Evolutionary conservation across 192 early-diverging fungal genomes (phyloP), one percentile per base, ranked within the genome.

Genomic region (Linnemannia exigua): DNA sequence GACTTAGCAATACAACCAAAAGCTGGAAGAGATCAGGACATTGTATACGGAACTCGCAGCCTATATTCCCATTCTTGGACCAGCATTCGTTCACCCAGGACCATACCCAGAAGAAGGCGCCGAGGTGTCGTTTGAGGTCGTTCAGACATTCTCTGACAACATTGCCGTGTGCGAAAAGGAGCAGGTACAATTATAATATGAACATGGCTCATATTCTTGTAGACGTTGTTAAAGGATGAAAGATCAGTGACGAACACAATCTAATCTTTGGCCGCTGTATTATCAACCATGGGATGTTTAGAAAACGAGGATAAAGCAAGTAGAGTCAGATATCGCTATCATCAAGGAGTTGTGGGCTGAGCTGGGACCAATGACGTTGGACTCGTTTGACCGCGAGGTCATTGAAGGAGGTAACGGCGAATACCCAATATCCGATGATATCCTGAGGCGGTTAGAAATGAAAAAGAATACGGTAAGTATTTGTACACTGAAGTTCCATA

Each of bases 271-370:
- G 4, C 20, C 17, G 44, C 9, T 33, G 58, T 20, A 3, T 69
- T 7, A 20, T 20, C 50, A 6, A 35, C 35, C 1, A 31, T 9
- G 5, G 58, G 28, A 31, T 35, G 22, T n/a, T 12, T 79, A 86
- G 84, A 80, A 76, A 58, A 67, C 48, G 17, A 74, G 84, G 4
- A 67, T 47, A 48, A n/a, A n/a, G 5, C 19, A 52, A 15, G 84
- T 86, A n/a, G 74, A 76, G 25, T 25, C 74, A 1, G 37, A 78
- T 25, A 70, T 86, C 33, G 14, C 72, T 9, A 54, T 69, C 22
- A 80, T 86, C 70, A 79, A 70, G 50, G 68, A 73, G 28, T 36
- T 86, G 14, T 86, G 84, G 84, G 76, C 41, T 19, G 74, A 86
- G 20, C 84, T 86, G 44, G 84, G 84, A 63, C 5, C 76, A 37